A percentile compares a stretch with the other conserved stretches of the same genome.
phyloP scores from a whole-genome alignment of 1,284 basidiomycete genomes.

The Sporisorium graminicola region DNA sequence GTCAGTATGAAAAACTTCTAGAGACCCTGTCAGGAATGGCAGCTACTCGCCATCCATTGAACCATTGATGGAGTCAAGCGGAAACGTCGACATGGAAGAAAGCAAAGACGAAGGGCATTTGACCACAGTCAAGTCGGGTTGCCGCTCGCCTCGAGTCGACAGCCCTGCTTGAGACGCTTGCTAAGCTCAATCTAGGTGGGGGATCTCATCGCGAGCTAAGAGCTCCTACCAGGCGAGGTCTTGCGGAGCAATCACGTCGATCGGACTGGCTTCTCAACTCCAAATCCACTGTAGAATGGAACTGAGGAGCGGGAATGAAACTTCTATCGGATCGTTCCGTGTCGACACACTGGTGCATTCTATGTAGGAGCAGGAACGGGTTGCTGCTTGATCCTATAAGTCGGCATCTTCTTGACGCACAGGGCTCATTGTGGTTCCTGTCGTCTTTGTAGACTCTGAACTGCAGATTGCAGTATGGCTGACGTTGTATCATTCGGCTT shows the following conservation, averaged over 20 bases:
- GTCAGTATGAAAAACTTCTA: neutral
- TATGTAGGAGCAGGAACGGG: neutral
- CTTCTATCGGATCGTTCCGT: neutral
- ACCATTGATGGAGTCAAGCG: neutral
- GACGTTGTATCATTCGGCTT: neutral
- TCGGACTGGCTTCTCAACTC: neutral
- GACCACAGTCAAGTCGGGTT: no score
- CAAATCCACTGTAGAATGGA: neutral
- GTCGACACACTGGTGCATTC: neutral
- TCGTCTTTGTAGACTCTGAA: neutral
- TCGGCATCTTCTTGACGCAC: neutral
- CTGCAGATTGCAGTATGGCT: neutral
- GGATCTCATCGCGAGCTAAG: no score
- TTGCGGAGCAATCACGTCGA: neutral
- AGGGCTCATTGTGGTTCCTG: neutral
- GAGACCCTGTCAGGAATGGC: neutral
- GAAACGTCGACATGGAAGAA: neutral
- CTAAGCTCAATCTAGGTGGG: neutral
- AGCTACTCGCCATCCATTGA: constrained; percentile 2
- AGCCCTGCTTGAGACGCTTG: neutral
- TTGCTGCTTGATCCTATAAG: neutral
- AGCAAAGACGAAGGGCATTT: neutral
- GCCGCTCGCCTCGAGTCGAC: neutral
- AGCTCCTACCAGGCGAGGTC: neutral
- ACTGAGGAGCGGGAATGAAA: neutral